phyloP scores from a whole-genome alignment of 805 yeast genomes.

The Wickerhamiella occidentalis region DNA sequence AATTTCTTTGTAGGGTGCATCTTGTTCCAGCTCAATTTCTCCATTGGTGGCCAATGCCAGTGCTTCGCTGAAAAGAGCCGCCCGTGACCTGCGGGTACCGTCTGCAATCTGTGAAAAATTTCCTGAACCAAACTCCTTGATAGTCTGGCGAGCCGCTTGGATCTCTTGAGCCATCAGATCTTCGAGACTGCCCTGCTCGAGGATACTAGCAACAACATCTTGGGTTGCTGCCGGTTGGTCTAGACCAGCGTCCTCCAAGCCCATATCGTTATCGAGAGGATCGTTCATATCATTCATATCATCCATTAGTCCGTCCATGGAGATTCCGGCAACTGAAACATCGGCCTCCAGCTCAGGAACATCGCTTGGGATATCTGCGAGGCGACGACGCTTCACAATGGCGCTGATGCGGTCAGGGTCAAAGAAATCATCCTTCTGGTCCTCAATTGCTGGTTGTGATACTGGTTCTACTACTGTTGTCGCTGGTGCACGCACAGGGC shows the following conservation, averaged over 20 bases:
- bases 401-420: constrained; percentile 7
- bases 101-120: neutral
- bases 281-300: neutral
- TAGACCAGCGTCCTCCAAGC: neutral
- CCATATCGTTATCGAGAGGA: neutral
- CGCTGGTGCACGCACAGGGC: constrained; percentile 6
- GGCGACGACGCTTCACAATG: constrained; percentile 6
- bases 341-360: constrained; percentile 8
- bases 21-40: neutral
- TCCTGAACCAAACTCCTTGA: neutral
- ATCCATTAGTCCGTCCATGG: constrained; percentile 9
- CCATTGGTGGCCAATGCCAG: constrained; percentile 8
- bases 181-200: constrained; percentile 7
- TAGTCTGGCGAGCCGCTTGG: constrained; percentile 1
- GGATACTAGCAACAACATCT: constrained; percentile 1
- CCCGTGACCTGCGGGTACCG: neutral
- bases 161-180: constrained; percentile 11
- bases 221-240: neutral
- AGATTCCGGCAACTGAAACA: constrained; percentile 5
- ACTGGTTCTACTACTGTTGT: neutral
- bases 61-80: constrained; percentile 6
- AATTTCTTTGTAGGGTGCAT: constrained; percentile 5
- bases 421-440: constrained; percentile 3
- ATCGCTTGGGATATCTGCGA: constrained; percentile 6
- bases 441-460: neutral